phyloP scores from a whole-genome alignment of 163 green algal species.

The Coccomyxa subellipsoidea region DNA sequence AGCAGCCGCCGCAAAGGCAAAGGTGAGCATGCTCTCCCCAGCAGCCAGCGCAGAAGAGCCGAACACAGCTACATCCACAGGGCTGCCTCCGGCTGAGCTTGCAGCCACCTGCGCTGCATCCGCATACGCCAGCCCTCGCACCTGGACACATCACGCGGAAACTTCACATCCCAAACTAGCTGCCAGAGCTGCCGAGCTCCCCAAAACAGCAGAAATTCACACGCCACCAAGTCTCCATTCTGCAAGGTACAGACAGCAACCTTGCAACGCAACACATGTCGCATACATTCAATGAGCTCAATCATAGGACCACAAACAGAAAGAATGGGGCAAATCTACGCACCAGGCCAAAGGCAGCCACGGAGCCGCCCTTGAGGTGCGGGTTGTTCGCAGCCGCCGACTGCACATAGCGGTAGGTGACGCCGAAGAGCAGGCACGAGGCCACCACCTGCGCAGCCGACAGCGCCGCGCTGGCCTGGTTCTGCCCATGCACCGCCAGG shows the following conservation, averaged over 20 bases:
- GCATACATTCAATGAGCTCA: background rate
- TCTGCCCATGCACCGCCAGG: conserved; percentile 1
- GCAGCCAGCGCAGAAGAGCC: conserved; percentile 47
- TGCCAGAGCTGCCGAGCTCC: too few relatives aligned
- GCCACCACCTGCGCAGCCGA: background rate
- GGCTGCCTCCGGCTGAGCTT: background rate
- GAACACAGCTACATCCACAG: conserved; percentile 27
- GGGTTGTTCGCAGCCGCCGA: conserved; percentile 20
- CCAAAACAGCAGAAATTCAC: too few relatives aligned
- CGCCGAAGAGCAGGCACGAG: conserved; percentile 63
- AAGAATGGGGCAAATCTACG: background rate
- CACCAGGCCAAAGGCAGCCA: conserved; percentile 70
- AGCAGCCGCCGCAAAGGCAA: conserved; percentile 70
- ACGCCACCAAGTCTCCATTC: background rate
- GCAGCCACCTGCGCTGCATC: conserved; percentile 35
- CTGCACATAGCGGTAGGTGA: conserved; percentile 64
- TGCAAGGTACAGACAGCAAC: background rate
- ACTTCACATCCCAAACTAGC: background rate
- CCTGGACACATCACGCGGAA: background rate
- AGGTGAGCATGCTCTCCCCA: conserved; percentile 67
- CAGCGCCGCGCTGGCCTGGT: background rate
- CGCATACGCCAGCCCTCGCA: conserved; percentile 50
- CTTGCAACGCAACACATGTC: background rate
- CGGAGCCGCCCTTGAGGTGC: conserved; percentile 45
- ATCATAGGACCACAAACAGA: background rate